Base-by-base conservation (phyloP, 345 rosid species). In the Durio zibethinus region DNA sequence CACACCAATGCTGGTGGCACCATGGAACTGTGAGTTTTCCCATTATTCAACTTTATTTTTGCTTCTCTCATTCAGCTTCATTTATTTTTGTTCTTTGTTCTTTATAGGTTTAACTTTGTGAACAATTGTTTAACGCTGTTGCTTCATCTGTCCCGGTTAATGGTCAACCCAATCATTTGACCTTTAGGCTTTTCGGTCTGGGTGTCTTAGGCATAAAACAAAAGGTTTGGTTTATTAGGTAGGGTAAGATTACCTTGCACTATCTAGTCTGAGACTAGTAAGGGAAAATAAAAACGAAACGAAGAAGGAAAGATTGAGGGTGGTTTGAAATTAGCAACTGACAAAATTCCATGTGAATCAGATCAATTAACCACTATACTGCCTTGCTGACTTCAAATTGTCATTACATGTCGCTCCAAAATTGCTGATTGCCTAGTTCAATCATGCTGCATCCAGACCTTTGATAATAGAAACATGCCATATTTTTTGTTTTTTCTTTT, bases 1-100 rank as follows among this genome's bases (percentile, higher is more conserved):
- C 96, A 93, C 87, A 95, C 98, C 7, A 85, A 95, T 83, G 78
- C 92, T 76, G 99, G 98, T 45, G 97, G 99, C 61, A 92, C 94
- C 66, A 88, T 95, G 98, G 99, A 92, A 73, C 83, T 95, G 98
- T 95, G 79, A 89, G 98, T 86, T 61, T 1, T 64, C 69, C 29
- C 36, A 14, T 72, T 73, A 14, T 72, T 73, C n/a, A n/a, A 4
- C 21, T 73, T 76, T 10, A 16, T 59, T 63, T 15, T 33, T 63
- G 25, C 35, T 80, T 54, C 11, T 29, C 20, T 20, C 23, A 71
- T 50, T 50, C 9, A 25, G 21, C 20, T 50, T 31, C 31, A 54
- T 71, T 10, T 29, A 6, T 50, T 57, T 7, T 20, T 36, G 25
- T 35, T 29, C 29, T 66, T 66, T 66, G 72, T 66, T 23, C 52